Evolutionary conservation across 129 eudicot species (phyloP).

Genomic region (Pittosporum tobira): DNA sequence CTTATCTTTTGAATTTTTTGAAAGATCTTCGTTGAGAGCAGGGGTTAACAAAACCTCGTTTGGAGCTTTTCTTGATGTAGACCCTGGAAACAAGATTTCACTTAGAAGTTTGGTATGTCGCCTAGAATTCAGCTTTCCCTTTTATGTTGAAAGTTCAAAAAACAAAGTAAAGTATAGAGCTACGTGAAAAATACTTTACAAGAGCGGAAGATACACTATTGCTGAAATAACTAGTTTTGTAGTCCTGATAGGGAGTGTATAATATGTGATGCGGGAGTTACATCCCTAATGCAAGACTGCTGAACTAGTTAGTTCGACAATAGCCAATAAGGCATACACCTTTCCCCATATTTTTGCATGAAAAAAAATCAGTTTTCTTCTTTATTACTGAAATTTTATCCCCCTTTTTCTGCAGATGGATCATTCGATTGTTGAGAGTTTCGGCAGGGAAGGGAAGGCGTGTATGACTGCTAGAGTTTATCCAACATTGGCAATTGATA

Average conservation of each 20-base stretch:
- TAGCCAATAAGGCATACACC: no score
- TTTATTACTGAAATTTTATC: no score
- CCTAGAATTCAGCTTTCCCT: neutral
- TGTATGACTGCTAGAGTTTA: constrained; percentile 72
- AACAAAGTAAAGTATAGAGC: no score
- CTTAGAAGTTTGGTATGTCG: constrained; percentile 48
- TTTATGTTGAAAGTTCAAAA: no score
- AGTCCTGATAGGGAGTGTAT: no score
- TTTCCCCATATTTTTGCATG: no score
- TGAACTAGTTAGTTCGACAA: no score
- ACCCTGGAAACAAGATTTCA: constrained; percentile 42
- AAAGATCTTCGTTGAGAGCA: constrained; percentile 45
- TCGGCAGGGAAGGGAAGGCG: constrained; percentile 52
- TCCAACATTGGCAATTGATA: constrained; percentile 46
- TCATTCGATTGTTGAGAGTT: neutral
- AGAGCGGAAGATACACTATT: no score
- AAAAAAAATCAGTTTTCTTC: no score
- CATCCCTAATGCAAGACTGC: constrained; percentile 13
- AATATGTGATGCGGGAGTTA: no score
- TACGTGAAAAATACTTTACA: no score
- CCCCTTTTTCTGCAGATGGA: neutral
- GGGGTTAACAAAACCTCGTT: constrained; percentile 24
- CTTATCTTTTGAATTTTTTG: neutral
- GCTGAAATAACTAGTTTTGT: no score
- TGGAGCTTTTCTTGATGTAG: constrained; percentile 49